These are phyloP conservation scores for Suhomyces emberorum DNA, from an alignment of 805 yeast species.

Conservation along the genomic window DNA sequence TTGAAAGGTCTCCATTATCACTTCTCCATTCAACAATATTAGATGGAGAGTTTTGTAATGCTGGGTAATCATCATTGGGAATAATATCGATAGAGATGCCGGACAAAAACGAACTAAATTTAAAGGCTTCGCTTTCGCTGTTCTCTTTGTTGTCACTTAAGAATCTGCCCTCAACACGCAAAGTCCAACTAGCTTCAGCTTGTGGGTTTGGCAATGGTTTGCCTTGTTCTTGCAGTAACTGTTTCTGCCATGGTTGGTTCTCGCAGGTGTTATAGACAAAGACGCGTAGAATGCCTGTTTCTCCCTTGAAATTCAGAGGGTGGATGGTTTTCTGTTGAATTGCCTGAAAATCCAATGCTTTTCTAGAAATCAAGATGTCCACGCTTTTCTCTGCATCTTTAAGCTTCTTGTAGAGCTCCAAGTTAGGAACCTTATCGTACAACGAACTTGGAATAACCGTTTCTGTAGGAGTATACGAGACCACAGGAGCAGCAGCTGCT, in stretches of 20 bases:
- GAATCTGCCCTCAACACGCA: constrained; percentile 83
- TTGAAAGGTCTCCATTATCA: constrained; percentile 32
- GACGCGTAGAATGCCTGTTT: constrained; percentile 66
- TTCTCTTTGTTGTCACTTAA: constrained; percentile 51
- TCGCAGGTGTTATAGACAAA: constrained; percentile 78
- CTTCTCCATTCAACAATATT: constrained; percentile 89
- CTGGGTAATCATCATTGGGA: constrained; percentile 38
- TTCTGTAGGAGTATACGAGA: constrained; percentile 44
- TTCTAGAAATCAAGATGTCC: constrained; percentile 79
- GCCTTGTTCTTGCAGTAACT: constrained; percentile 22
- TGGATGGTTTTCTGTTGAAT: constrained; percentile 39
- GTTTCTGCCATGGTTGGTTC: constrained; percentile 80
- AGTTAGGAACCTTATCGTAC: constrained; percentile 56
- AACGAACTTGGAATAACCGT: constrained; percentile 35
- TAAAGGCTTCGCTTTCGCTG: constrained; percentile 27
- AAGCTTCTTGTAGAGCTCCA: constrained; percentile 66
- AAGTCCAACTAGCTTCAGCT: constrained; percentile 67
- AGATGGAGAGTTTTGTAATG: constrained; percentile 25
- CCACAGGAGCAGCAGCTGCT: constrained; percentile 34
- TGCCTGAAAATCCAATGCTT: constrained; percentile 83
- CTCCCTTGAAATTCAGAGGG: constrained; percentile 35
- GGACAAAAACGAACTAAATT: constrained; percentile 76
- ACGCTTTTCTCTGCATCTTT: constrained; percentile 78
- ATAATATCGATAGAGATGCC: constrained; percentile 79
- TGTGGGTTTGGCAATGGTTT: constrained; percentile 15